Percentiles rank a stretch among this genome's conserved stretches.
Evolutionary conservation across 2,329 filamentous ascomycete genomes (phyloP).

Genomic region (Xylariaceae sp.): DNA sequence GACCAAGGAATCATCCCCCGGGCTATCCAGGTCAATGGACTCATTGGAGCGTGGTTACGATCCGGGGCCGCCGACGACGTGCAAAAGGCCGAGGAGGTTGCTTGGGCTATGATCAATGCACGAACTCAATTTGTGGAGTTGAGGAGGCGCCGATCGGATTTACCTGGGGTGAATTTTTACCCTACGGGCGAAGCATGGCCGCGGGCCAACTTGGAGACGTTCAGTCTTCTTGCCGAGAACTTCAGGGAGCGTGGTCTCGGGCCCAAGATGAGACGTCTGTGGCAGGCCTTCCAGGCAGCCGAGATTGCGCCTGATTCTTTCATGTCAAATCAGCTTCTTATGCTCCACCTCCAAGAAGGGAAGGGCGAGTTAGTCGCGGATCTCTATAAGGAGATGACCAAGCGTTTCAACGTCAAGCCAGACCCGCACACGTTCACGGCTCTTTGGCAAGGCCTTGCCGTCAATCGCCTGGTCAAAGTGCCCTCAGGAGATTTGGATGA

Average conservation of each 20-base stretch:
- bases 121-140: constrained; percentile 60
- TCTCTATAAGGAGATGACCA: constrained; percentile 53
- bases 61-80: constrained; percentile 51
- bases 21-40: constrained; percentile 73
- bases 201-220: constrained; percentile 71
- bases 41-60: constrained; percentile 75
- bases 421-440: constrained; percentile 67
- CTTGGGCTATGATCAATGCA: constrained; percentile 71
- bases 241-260: constrained; percentile 62
- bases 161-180: constrained; percentile 28
- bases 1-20: constrained; percentile 63
- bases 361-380: constrained; percentile 50
- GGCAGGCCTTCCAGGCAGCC: constrained; percentile 57
- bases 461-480: constrained; percentile 45
- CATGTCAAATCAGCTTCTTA: constrained; percentile 76
- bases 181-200: constrained; percentile 39
- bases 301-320: constrained; percentile 66
- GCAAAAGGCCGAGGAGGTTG: constrained; percentile 62
- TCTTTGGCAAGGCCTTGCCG: constrained; percentile 58
- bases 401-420: constrained; percentile 47
- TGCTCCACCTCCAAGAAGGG: constrained; percentile 59
- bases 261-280: constrained; percentile 55
- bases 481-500: constrained; percentile 24
- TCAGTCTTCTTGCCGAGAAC: constrained; percentile 68
- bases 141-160: constrained; percentile 33